Evolutionary conservation across 345 rosid species (phyloP).

Genomic region (Eucalyptus caleyi): DNA sequence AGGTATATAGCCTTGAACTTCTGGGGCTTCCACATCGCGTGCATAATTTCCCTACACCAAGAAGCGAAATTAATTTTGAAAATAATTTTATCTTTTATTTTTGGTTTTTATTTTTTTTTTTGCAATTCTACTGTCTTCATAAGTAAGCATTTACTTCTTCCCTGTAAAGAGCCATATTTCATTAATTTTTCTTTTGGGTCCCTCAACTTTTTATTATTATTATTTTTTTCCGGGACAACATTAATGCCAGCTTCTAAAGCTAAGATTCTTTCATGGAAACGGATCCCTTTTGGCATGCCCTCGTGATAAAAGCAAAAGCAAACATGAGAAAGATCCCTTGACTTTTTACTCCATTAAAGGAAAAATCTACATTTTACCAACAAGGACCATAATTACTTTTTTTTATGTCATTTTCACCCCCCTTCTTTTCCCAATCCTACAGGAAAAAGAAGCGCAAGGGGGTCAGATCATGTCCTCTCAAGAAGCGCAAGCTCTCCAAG

Average conservation of each 20-base stretch:
- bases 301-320: conserved; percentile 23
- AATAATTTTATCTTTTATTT: not conserved
- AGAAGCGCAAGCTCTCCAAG: not conserved
- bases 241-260: not conserved
- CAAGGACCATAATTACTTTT: not conserved
- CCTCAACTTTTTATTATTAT: not conserved
- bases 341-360: not conserved
- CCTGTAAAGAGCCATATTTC: not conserved
- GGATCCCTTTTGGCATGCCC: not conserved
- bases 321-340: conserved; percentile 5
- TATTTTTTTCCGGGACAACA: not conserved
- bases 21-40: conserved; percentile 99
- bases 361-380: not conserved
- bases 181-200: not conserved
- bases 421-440: not conserved
- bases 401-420: not conserved
- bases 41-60: conserved; percentile 83
- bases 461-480: conserved; percentile 19
- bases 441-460: not conserved
- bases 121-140: too few species aligned
- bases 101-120: too few species aligned
- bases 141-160: too few species aligned
- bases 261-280: not conserved
- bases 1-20: conserved; percentile 92
- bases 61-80: not conserved